phyloP scores from a whole-genome alignment of 371 early-diverging fungal genomes.

The Dichotomocladium elegans region DNA sequence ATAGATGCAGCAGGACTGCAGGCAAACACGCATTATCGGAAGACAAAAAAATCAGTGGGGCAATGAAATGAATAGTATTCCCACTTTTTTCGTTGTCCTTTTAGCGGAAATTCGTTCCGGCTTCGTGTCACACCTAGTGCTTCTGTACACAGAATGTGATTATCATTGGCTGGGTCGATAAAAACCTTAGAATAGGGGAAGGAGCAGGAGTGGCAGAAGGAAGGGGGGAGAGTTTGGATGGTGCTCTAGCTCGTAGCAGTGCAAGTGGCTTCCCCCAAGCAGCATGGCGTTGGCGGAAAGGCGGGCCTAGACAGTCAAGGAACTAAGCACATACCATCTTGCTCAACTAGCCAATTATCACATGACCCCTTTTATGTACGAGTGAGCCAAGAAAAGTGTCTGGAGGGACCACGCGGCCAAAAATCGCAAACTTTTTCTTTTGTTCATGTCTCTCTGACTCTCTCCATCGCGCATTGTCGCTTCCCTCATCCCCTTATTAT shows the following conservation, averaged over 20 bases:
- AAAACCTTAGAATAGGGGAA: not conserved
- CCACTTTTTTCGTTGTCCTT: too few relatives aligned
- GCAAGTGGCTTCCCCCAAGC: too few relatives aligned
- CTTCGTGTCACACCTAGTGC: not conserved
- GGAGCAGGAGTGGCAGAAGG: not conserved
- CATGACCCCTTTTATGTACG: not conserved
- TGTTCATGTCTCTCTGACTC: conserved; percentile 8
- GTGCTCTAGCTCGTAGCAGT: too few relatives aligned
- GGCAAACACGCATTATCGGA: too few relatives aligned
- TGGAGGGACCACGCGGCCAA: conserved; percentile 1
- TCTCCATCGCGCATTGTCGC: conserved; percentile 4
- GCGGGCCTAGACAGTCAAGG: not conserved
- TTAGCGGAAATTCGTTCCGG: too few relatives aligned
- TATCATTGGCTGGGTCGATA: not conserved
- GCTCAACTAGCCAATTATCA: not conserved
- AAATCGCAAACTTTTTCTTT: conserved; percentile 1
- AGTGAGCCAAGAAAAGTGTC: not conserved
- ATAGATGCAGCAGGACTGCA: too few relatives aligned
- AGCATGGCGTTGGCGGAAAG: too few relatives aligned
- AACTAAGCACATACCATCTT: not conserved
- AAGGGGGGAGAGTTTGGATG: too few relatives aligned
- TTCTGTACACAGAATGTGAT: not conserved
- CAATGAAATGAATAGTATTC: too few relatives aligned
- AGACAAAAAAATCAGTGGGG: too few relatives aligned
- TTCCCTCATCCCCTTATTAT: not conserved